Evolutionary conservation across 345 rosid species (phyloP).

Genomic region (Eucalyptus regnans): DNA sequence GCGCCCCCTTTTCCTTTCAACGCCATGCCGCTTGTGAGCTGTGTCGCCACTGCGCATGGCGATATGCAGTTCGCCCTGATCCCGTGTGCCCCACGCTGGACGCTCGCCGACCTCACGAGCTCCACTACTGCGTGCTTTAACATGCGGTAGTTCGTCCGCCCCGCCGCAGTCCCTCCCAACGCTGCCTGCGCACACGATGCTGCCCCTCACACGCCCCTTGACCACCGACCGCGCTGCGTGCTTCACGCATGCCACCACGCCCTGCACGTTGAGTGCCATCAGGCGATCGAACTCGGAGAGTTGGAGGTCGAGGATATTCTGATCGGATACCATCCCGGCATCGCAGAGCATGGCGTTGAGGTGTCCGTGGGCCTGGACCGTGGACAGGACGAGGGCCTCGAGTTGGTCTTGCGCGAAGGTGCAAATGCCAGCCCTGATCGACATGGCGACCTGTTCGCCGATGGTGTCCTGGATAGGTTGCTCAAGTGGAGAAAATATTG

Average conservation of each 20-base stretch:
- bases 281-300: neutral
- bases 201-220: neutral
- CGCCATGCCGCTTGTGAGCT: too few species aligned
- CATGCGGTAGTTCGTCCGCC: neutral
- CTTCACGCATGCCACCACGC: too few species aligned
- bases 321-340: slow-evolving; percentile 5
- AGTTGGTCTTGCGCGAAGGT: slow-evolving; percentile 4
- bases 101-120: slow-evolving; percentile 1
- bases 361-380: neutral
- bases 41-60: neutral
- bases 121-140: slow-evolving; percentile 12
- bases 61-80: slow-evolving; percentile 8
- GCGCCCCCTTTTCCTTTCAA: neutral
- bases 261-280: too few species aligned
- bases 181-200: slow-evolving; percentile 12
- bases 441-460: neutral
- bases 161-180: neutral
- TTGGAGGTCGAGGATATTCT: slow-evolving; percentile 2
- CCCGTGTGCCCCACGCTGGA: slow-evolving; percentile 3
- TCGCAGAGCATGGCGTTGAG: slow-evolving; percentile 27
- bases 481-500: too few species aligned
- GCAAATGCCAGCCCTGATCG: neutral
- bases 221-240: too few species aligned
- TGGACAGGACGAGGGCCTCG: neutral
- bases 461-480: too few species aligned